Evolutionary conservation across 768 basidiomycete species (phyloP).

Genomic region (Dentipellis fragilis): DNA sequence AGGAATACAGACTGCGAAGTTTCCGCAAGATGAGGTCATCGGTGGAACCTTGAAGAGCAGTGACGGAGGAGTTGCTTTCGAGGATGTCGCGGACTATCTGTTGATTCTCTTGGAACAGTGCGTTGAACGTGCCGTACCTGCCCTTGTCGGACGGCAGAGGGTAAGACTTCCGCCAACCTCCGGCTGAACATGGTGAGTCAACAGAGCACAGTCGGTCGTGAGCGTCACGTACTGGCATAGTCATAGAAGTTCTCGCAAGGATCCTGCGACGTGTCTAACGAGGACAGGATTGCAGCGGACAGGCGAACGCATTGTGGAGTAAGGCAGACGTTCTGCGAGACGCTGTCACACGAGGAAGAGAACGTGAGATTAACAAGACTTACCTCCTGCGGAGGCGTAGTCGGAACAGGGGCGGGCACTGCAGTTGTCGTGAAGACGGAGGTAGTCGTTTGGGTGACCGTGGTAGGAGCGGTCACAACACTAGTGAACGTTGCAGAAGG

Average conservation of each 20-base stretch:
- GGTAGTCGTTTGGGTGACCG: constrained; percentile 12
- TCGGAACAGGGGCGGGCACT: constrained; percentile 27
- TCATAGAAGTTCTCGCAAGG: constrained; percentile 95
- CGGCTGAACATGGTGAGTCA: constrained; percentile 36
- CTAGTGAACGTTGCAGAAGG: constrained; percentile 33
- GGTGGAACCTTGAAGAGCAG: constrained; percentile 16
- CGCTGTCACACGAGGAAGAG: not conserved
- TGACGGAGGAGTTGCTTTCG: constrained; percentile 28
- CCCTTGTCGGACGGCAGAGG: constrained; percentile 84
- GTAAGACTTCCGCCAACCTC: constrained; percentile 78
- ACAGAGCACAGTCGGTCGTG: not conserved
- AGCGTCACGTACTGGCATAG: constrained; percentile 66
- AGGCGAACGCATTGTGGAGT: constrained; percentile 73
- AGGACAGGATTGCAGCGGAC: constrained; percentile 72
- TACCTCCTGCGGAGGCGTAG: constrained; percentile 36
- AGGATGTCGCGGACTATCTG: constrained; percentile 68
- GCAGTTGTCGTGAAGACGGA: constrained; percentile 28
- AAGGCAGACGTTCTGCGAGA: constrained; percentile 53
- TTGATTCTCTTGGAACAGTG: constrained; percentile 65
- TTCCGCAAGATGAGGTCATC: constrained; percentile 53
- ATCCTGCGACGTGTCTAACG: constrained; percentile 72
- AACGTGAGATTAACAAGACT: not conserved
- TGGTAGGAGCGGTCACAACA: constrained; percentile 25
- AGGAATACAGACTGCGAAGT: constrained; percentile 62
- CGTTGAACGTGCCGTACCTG: constrained; percentile 60